These are phyloP conservation scores for Neonectria coccinea DNA, from an alignment of 2,329 filamentous ascomycete species.

Conservation along the genomic window DNA sequence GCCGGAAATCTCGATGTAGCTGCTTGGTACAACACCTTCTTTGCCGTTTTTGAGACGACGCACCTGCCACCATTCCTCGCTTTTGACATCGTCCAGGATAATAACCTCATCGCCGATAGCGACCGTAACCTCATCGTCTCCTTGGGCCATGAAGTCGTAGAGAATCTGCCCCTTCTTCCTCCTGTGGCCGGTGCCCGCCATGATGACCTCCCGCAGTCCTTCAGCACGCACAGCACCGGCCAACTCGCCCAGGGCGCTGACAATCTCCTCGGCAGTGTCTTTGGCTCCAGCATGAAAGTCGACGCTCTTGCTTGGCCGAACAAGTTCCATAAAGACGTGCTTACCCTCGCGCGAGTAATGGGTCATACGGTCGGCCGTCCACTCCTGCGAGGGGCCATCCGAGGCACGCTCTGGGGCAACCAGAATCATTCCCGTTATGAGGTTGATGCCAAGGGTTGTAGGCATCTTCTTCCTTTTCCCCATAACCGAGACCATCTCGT, in stretches of 20 bases:
- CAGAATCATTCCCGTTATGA: slow-evolving; percentile 87
- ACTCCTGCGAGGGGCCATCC: slow-evolving; percentile 89
- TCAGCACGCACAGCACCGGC: slow-evolving; percentile 88
- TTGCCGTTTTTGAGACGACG: slow-evolving; percentile 89
- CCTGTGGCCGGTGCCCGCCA: slow-evolving; percentile 83
- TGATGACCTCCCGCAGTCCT: slow-evolving; percentile 85
- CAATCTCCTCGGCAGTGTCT: slow-evolving; percentile 95
- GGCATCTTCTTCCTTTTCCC: slow-evolving; percentile 99
- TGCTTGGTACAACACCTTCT: slow-evolving; percentile 95
- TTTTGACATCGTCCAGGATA: slow-evolving; percentile 88
- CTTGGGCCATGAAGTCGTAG: slow-evolving; percentile 97
- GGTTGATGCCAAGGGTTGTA: slow-evolving; percentile 94
- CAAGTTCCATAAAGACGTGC: slow-evolving; percentile 94
- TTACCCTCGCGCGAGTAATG: slow-evolving; percentile 98
- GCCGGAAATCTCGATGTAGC: slow-evolving; percentile 91
- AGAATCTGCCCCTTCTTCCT: slow-evolving; percentile 88
- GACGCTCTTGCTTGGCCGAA: slow-evolving; percentile 91
- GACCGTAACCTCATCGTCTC: slow-evolving; percentile 96
- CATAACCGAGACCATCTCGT: slow-evolving; percentile 97
- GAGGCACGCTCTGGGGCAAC: slow-evolving; percentile 87
- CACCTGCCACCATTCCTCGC: slow-evolving; percentile 99
- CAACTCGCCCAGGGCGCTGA: slow-evolving; percentile 86
- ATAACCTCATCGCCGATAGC: slow-evolving; percentile 90
- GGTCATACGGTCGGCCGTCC: slow-evolving; percentile 94
- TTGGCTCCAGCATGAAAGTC: slow-evolving; percentile 98